A percentile compares a stretch with the other conserved stretches of the same genome.
These are phyloP conservation scores for Colletotrichum agaves DNA, from an alignment of 2,329 filamentous ascomycete genomes.

Conservation along the genomic window DNA sequence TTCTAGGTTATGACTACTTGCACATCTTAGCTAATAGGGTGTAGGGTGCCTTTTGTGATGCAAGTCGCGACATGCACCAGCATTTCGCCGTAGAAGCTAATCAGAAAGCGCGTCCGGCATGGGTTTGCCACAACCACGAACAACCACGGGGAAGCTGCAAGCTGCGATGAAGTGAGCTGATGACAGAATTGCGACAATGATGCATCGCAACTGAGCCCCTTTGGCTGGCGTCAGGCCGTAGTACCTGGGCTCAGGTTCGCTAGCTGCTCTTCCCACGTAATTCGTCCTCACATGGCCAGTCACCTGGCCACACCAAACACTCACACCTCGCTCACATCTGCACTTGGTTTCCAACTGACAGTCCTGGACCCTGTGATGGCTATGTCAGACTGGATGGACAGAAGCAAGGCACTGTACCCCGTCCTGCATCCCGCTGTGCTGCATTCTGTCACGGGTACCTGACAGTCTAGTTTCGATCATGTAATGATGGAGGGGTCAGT, in stretches of 20 bases:
- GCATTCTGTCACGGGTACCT: constrained; percentile 34
- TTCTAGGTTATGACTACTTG: background rate
- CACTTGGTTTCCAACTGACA: constrained; percentile 2
- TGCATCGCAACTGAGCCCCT: constrained; percentile 24
- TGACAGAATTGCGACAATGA: constrained; percentile 36
- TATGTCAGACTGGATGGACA: background rate
- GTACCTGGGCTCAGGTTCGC: background rate
- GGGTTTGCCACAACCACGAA: background rate
- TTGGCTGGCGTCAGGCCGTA: constrained; percentile 24
- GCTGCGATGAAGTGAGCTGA: constrained; percentile 32
- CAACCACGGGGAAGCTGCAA: too few species aligned
- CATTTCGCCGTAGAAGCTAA: too few species aligned
- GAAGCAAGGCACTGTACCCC: constrained; percentile 6
- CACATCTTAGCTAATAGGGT: constrained; percentile 28
- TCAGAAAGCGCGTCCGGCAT: background rate
- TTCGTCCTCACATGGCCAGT: constrained; percentile 16
- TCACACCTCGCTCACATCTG: background rate
- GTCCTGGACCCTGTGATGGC: background rate
- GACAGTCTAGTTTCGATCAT: constrained; percentile 34
- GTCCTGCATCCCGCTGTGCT: constrained; percentile 15
- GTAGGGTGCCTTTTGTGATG: constrained; percentile 14
- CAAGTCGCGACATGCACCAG: background rate
- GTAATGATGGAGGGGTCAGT: constrained; percentile 31
- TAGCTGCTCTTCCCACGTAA: background rate
- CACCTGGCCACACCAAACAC: constrained; percentile 28